Base-by-base conservation (phyloP, 78 protist genomes). In the Pelomyxa schiedti region DNA sequence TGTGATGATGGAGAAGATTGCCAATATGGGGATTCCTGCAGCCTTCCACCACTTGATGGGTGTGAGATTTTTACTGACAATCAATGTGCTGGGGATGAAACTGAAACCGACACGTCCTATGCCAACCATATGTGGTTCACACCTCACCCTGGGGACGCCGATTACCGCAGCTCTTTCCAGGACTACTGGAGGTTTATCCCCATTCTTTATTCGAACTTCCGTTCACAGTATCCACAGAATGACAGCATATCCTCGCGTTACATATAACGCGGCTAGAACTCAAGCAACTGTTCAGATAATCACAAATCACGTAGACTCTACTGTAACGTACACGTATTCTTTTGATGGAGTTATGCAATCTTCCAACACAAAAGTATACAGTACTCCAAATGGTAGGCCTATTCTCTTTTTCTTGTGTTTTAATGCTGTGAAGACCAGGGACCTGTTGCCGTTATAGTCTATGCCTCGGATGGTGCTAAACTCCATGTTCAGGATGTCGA, bases 1-100 rank as follows among this genome's bases (percentile, higher is more conserved):
- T 81, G 71, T 29, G 77, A 78, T 77, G 79, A 82, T 36, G 87
- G 87, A 29, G 76, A 65, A 64, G 77, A 77, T 77, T 83, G 71
- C 72, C 84, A 74, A 40, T 72, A 76, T 39, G 74, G 75, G 78
- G 75, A 69, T 70, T 82, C 77, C 67, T 83, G 88, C 82, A 66
- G 77, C n/a, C 70, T 83, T 5, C 73, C 73, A 8, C 73, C 73
- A 24, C 73, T 79, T 0, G 72, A 67, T 28, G 83, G 83, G 35
- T 79, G 83, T 38, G 66, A 79, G 29, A 39, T 43, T 36, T 79
- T 42, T 69, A 1, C 16, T 2, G 66, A 36, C 42, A 79, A 79
- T 30, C 75, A 41, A 29, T 79, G 83, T 42, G 5, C 3, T 26
- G 83, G 78, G 6, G 72, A 70, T 1, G 37, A 80, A 1, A 63